These are phyloP conservation scores for Fraxinus sp. DNA, from an alignment of 305 asterid species.

Conservation along the genomic window DNA sequence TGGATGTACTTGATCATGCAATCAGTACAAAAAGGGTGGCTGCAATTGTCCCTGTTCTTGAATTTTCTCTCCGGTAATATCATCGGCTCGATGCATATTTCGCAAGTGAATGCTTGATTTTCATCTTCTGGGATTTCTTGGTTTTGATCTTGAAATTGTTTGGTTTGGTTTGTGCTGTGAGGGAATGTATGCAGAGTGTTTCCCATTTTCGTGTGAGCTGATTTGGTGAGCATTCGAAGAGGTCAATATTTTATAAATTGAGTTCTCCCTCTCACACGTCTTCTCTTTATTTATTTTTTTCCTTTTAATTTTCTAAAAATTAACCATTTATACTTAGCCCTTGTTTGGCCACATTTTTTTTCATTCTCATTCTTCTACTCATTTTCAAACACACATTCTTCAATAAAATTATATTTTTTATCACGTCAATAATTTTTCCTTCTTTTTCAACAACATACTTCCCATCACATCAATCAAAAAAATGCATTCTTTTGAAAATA, in stretches of 20 bases:
- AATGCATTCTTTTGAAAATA: no score
- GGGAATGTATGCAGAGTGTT: background rate
- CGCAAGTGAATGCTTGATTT: constrained; percentile 51
- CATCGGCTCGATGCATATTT: constrained; percentile 70
- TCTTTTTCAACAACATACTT: no score
- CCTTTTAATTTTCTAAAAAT: background rate
- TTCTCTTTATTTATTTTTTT: background rate
- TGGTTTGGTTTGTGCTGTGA: background rate
- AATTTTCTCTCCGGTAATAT: constrained; percentile 23
- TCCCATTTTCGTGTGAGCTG: background rate
- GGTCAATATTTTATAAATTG: background rate
- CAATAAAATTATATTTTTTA: no score
- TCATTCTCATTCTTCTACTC: no score
- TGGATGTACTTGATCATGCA: constrained; percentile 65
- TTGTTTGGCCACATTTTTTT: no score
- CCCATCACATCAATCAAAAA: no score
- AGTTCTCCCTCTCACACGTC: background rate
- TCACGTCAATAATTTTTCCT: no score
- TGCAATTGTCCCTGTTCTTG: constrained; percentile 29
- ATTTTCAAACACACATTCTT: no score
- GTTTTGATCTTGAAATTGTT: background rate
- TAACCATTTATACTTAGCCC: background rate
- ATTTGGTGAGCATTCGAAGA: background rate
- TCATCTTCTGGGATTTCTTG: constrained; percentile 8
- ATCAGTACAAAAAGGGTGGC: constrained; percentile 68